phyloP scores from a whole-genome alignment of 2,329 filamentous ascomycete genomes.

The Stachybotrys elegans region DNA sequence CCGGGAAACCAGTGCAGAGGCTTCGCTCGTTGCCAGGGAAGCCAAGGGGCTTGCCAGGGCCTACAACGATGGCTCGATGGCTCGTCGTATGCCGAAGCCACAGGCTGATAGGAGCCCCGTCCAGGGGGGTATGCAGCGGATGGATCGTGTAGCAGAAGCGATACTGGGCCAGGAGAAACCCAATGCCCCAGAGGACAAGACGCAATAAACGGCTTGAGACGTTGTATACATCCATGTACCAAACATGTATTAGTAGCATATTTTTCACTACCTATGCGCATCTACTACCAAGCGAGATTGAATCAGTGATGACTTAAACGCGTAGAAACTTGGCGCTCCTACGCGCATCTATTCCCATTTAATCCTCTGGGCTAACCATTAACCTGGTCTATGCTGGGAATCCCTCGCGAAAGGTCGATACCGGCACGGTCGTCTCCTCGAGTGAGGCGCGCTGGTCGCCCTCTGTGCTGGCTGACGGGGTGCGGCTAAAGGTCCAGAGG shows the following conservation, averaged over 20 bases:
- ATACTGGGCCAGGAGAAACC: conserved; percentile 17
- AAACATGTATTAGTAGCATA: conserved; percentile 27
- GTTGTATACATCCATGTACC: conserved; percentile 15
- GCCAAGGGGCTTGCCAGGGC: conserved; percentile 28
- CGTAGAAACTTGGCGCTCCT: no score
- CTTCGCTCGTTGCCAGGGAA: conserved; percentile 43
- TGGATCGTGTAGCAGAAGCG: conserved; percentile 20
- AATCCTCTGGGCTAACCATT: no score
- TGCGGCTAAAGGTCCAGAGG: conserved; percentile 52
- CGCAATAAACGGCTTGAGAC: neutral
- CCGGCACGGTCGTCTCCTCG: conserved; percentile 36
- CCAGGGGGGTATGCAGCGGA: conserved; percentile 13
- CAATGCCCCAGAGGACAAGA: neutral
- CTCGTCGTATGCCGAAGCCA: conserved; percentile 11
- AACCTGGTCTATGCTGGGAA: conserved; percentile 16
- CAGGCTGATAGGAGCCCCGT: neutral
- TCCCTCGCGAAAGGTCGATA: conserved; percentile 32
- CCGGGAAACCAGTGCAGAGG: conserved; percentile 30
- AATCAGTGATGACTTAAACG: no score
- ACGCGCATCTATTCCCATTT: no score
- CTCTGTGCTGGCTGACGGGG: conserved; percentile 20
- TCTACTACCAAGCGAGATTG: no score
- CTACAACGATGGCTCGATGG: conserved; percentile 20
- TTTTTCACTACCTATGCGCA: no score
- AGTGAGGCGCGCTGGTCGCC: conserved; percentile 29